phyloP scores from a whole-genome alignment of 2,329 filamentous ascomycete genomes.

The Colletotrichum eleusines region DNA sequence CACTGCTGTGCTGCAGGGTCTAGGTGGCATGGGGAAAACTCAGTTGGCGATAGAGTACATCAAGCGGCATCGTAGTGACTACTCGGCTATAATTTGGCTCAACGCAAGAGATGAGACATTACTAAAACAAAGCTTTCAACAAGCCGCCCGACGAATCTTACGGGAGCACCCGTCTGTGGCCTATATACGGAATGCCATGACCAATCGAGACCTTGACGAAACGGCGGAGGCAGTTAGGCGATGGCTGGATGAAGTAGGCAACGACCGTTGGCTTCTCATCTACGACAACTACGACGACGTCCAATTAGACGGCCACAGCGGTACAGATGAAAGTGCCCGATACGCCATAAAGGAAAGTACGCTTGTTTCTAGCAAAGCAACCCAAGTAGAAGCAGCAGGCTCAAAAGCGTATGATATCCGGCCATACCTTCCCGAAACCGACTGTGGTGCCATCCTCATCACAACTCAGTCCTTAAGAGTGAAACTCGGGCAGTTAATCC shows the following conservation, averaged over 20 bases:
- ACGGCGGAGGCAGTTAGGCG: slow-evolving; percentile 50
- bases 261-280: slow-evolving; percentile 54
- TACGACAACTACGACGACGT: slow-evolving; percentile 59
- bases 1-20: too few relatives aligned
- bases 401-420: slow-evolving; percentile 49
- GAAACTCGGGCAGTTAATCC: slow-evolving; percentile 50
- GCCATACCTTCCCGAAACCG: slow-evolving; percentile 47
- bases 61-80: too few relatives aligned
- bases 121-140: too few relatives aligned
- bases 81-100: too few relatives aligned
- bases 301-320: slow-evolving; percentile 42
- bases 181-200: slow-evolving; percentile 44
- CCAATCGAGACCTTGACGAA: slow-evolving; percentile 46
- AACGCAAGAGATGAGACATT: too few relatives aligned
- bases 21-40: too few relatives aligned
- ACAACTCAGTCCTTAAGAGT: slow-evolving; percentile 53
- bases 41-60: too few relatives aligned
- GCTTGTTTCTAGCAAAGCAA: not conserved
- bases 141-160: slow-evolving; percentile 49
- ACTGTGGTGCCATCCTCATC: slow-evolving; percentile 57
- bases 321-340: not conserved
- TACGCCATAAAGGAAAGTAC: not conserved
- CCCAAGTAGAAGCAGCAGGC: slow-evolving; percentile 14
- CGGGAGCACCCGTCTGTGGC: slow-evolving; percentile 44
- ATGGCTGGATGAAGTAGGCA: slow-evolving; percentile 52